Evolutionary conservation across 2,329 filamentous ascomycete species (phyloP).

Genomic region (Cladosporium oxysporum): DNA sequence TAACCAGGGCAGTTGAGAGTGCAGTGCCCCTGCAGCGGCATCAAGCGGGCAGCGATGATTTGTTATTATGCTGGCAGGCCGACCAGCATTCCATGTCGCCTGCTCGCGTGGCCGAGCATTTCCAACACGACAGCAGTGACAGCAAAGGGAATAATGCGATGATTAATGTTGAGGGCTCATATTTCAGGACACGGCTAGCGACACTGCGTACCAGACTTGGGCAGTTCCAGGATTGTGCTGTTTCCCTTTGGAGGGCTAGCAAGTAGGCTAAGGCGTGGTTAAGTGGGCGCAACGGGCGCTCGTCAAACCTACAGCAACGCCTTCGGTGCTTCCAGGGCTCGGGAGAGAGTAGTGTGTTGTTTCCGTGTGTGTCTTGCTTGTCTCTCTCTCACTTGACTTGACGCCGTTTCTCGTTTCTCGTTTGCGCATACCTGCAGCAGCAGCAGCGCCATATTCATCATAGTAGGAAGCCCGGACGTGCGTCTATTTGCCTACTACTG

Average conservation of each 20-base stretch:
- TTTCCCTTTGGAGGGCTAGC: background rate
- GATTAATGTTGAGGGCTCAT: background rate
- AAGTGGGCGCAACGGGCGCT: background rate
- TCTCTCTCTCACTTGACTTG: background rate
- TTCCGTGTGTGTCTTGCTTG: background rate
- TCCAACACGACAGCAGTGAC: background rate
- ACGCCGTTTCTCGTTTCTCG: slow-evolving; percentile 2
- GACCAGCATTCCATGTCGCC: slow-evolving; percentile 1
- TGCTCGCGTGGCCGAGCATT: background rate
- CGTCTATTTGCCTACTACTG: background rate
- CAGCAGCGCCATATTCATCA: background rate
- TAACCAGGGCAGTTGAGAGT: background rate
- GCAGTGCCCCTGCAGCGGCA: slow-evolving; percentile 1
- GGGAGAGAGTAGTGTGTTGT: background rate
- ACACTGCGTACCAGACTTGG: background rate
- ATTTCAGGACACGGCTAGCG: background rate
- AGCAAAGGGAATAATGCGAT: background rate
- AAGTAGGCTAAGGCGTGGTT: background rate
- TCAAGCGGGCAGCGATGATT: background rate
- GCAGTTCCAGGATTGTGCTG: background rate
- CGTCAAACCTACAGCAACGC: slow-evolving; percentile 18
- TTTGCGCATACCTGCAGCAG: background rate
- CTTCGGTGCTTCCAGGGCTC: slow-evolving; percentile 5
- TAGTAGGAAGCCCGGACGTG: background rate
- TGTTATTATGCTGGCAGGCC: background rate